These are phyloP conservation scores for Clonostachys byssicola DNA, from an alignment of 2,329 filamentous ascomycete species.

Conservation along the genomic window DNA sequence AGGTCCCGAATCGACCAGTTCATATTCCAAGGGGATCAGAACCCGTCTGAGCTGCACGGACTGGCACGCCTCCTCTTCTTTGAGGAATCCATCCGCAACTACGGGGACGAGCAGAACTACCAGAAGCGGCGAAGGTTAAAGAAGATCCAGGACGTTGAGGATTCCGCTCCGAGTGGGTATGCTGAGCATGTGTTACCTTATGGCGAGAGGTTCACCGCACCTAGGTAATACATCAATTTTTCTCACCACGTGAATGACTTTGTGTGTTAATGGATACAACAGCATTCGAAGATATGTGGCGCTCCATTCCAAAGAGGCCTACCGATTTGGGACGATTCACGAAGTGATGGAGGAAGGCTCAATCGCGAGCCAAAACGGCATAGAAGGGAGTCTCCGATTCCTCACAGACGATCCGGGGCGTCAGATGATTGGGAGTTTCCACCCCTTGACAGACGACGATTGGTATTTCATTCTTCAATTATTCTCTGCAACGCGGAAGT, in stretches of 20 bases:
- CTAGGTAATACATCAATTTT: neutral
- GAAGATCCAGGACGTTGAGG: conserved; percentile 1
- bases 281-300: conserved; percentile 1
- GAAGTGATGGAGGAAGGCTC: neutral
- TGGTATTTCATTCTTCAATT: conserved; percentile 35
- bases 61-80: conserved; percentile 3
- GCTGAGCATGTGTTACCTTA: conserved; percentile 1
- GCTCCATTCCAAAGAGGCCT: neutral
- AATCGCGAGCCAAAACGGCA: neutral
- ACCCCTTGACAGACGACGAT: conserved; percentile 69
- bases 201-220: conserved; percentile 1
- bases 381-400: conserved; percentile 57
- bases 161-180: conserved; percentile 3
- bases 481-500: no score
- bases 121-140: neutral
- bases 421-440: conserved; percentile 61
- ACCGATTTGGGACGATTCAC: neutral
- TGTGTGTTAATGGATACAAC: neutral
- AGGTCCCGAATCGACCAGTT: conserved; percentile 57
- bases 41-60: neutral
- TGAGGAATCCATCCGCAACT: neutral
- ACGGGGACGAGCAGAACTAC: neutral
- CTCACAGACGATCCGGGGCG: conserved; percentile 71
- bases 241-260: no score
- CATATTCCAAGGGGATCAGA: neutral